These are phyloP conservation scores for Solanum piurae DNA, from an alignment of 257 asterid species.

Conservation along the genomic window DNA sequence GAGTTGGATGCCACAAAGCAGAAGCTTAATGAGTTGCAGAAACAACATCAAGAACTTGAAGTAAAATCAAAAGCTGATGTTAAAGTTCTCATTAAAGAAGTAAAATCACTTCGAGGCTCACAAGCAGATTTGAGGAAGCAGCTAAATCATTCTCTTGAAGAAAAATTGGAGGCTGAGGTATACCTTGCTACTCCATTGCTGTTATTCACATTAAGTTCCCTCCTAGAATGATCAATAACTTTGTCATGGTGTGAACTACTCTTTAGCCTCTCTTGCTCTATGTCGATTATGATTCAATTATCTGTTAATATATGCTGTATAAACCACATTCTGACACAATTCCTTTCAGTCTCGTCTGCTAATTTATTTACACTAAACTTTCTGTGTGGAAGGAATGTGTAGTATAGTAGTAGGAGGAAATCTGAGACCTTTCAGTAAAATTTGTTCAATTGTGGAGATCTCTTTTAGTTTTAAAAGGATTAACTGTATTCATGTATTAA, in stretches of 20 bases:
- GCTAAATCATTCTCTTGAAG: constrained; percentile 42
- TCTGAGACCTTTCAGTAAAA: not conserved
- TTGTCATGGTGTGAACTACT: not conserved
- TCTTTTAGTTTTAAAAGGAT: not conserved
- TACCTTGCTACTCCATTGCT: constrained; percentile 7
- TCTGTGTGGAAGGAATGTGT: not conserved
- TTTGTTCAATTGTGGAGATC: not conserved
- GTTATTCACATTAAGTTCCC: not conserved
- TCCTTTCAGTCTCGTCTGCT: not conserved
- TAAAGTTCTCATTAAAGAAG: constrained; percentile 84
- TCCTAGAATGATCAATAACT: not conserved
- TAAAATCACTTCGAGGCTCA: constrained; percentile 75
- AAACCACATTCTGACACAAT: not conserved
- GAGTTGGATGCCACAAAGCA: constrained; percentile 52
- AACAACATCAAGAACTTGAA: constrained; percentile 68
- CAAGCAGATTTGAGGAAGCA: constrained; percentile 58
- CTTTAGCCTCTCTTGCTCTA: not conserved
- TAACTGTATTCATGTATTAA: not conserved
- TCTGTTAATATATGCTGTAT: not conserved
- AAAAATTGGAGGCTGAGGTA: constrained; percentile 68
- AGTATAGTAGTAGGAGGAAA: not conserved
- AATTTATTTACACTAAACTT: not conserved
- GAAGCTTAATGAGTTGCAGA: constrained; percentile 50
- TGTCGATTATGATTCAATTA: not conserved
- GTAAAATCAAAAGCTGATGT: constrained; percentile 72